Conservation (phyloP, 169 alveolate species). For the Nephromyces sp. region DNA sequence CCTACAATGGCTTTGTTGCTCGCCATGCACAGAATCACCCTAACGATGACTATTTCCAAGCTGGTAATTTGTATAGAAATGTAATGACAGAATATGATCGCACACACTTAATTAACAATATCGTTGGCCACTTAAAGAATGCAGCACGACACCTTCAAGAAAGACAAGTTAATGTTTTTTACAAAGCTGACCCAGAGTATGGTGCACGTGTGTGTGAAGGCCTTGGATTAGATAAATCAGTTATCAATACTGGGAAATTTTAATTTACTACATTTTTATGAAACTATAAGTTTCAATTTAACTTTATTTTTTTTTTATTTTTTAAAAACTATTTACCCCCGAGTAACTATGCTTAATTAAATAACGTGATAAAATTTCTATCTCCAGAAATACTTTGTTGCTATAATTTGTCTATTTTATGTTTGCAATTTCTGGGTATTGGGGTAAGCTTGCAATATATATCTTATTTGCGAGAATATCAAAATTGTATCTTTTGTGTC, state of each 20-base stretch:
- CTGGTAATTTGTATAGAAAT: background rate
- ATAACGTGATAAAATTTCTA: too few relatives aligned
- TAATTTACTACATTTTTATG: too few relatives aligned
- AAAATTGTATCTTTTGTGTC: too few relatives aligned
- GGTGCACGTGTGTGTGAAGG: conserved; percentile 8
- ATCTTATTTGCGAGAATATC: too few relatives aligned
- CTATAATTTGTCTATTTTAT: too few relatives aligned
- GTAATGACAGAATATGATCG: conserved; percentile 6
- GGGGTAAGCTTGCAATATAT: too few relatives aligned
- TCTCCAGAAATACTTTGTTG: too few relatives aligned
- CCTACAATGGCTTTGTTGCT: background rate
- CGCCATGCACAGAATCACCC: background rate
- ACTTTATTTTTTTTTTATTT: too few relatives aligned
- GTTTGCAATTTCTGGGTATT: too few relatives aligned
- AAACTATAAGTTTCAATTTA: too few relatives aligned
- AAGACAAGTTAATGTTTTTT: conserved; percentile 9
- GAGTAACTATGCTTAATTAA: too few relatives aligned
- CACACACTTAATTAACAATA: background rate
- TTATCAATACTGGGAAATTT: background rate
- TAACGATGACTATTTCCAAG: background rate
- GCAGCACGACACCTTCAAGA: conserved; percentile 15
- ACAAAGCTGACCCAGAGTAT: conserved; percentile 10
- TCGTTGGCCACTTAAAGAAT: conserved; percentile 4
- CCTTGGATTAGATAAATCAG: background rate
- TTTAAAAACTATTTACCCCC: too few relatives aligned